A percentile compares a stretch with the other conserved stretches of the same genome.
Evolutionary conservation across 2,329 filamentous ascomycete genomes (phyloP).

Genomic region (Bipolaris zeicola): DNA sequence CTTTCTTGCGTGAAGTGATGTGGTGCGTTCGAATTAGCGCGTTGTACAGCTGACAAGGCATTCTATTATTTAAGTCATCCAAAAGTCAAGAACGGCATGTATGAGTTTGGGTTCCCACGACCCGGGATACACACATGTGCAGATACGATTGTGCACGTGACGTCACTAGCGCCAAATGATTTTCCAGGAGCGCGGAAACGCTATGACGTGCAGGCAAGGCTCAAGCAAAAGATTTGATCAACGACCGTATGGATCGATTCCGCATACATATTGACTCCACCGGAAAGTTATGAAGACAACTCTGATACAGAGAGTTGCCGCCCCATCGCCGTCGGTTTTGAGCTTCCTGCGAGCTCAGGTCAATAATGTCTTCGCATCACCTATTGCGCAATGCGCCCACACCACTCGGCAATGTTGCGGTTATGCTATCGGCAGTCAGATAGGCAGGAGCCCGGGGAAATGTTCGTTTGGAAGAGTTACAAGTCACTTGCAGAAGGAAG

Average conservation of each 20-base stretch:
- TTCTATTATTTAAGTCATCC: constrained; percentile 12
- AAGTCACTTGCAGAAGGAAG: not conserved
- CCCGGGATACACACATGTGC: constrained; percentile 1
- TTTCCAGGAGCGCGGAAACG: constrained; percentile 20
- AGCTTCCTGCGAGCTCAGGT: constrained; percentile 47
- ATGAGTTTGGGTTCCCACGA: not conserved
- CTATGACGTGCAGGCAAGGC: constrained; percentile 21
- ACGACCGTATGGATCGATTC: constrained; percentile 39
- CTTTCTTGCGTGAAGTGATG: constrained; percentile 80
- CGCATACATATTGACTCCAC: constrained; percentile 21
- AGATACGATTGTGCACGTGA: constrained; percentile 30
- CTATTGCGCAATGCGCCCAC: constrained; percentile 29
- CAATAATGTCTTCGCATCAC: constrained; percentile 36
- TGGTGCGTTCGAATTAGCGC: constrained; percentile 79
- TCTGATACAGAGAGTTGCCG: constrained; percentile 38
- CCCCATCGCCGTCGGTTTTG: constrained; percentile 46
- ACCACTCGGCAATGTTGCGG: constrained; percentile 26
- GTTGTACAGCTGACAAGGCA: constrained; percentile 50
- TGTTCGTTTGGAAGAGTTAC: constrained; percentile 4
- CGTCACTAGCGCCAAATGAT: constrained; percentile 31
- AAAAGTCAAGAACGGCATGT: not conserved
- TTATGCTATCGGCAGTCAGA: constrained; percentile 16
- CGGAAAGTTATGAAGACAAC: constrained; percentile 47
- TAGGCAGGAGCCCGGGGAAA: not conserved
- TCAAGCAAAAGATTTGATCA: constrained; percentile 16